These are phyloP conservation scores for Alternaria postmessia DNA, from an alignment of 2,329 filamentous ascomycete genomes.

Conservation along the genomic window DNA sequence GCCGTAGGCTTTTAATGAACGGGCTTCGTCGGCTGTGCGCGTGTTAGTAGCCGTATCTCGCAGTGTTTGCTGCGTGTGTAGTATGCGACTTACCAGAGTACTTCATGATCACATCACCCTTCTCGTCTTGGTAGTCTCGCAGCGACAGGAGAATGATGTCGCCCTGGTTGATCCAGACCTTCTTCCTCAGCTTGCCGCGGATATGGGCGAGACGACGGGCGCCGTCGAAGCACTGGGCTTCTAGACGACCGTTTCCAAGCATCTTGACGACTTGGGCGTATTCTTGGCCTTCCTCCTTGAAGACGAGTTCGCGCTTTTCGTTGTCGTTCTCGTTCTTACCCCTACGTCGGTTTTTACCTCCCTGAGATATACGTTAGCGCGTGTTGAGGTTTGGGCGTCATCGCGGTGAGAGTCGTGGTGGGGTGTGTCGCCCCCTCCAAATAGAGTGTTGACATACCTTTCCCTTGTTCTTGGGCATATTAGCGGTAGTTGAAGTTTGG, in stretches of 20 bases:
- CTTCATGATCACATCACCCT: conserved; percentile 93
- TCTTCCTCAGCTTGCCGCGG: conserved; percentile 97
- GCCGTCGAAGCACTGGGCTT: conserved; percentile 95
- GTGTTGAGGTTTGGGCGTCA: conserved; percentile 26
- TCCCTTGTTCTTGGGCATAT: conserved; percentile 99
- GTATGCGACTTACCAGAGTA: conserved; percentile 61
- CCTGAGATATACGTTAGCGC: conserved; percentile 60
- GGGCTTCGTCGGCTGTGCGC: conserved; percentile 84
- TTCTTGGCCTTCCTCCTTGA: conserved; percentile 98
- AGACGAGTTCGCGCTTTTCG: conserved; percentile 97
- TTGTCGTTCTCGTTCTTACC: conserved; percentile 98
- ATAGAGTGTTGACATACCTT: conserved; percentile 69
- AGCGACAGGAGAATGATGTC: conserved; percentile 77
- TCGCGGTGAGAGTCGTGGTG: conserved; percentile 22
- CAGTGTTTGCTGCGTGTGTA: neutral
- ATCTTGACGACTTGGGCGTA: conserved; percentile 93
- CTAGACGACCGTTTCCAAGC: conserved; percentile 92
- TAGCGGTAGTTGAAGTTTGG: conserved; percentile 45
- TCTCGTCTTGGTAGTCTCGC: conserved; percentile 92
- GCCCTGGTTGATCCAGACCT: conserved; percentile 95
- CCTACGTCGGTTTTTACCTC: conserved; percentile 97
- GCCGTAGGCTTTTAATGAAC: conserved; percentile 94
- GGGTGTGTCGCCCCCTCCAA: conserved; percentile 26
- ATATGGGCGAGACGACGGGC: conserved; percentile 84
- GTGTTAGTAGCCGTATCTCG: conserved; percentile 84